Evolutionary conservation across 768 basidiomycete genomes (phyloP).

Genomic region (Pulveroboletus sp.): DNA sequence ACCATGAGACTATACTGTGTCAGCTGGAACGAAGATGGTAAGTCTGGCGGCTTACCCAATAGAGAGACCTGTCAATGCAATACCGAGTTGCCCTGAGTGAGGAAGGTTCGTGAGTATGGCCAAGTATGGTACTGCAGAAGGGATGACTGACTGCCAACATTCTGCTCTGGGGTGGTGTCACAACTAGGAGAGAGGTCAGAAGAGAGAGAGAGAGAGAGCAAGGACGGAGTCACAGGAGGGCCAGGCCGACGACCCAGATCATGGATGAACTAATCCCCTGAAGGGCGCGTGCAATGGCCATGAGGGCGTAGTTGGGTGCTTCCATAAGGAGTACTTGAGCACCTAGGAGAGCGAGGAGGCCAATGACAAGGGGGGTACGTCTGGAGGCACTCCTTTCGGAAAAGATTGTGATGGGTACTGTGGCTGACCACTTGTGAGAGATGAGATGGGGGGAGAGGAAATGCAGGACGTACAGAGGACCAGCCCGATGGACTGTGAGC

Average conservation of each 20-base stretch:
- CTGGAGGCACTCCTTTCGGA: constrained; percentile 49
- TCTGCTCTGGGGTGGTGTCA: constrained; percentile 46
- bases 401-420: constrained; percentile 52
- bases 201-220: background rate
- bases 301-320: constrained; percentile 49
- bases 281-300: constrained; percentile 54
- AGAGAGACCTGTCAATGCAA: constrained; percentile 55
- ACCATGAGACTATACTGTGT: constrained; percentile 39
- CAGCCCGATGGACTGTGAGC: constrained; percentile 48
- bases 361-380: constrained; percentile 45
- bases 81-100: constrained; percentile 49
- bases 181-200: constrained; percentile 38
- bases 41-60: constrained; percentile 38
- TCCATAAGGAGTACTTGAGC: constrained; percentile 63
- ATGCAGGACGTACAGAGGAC: constrained; percentile 40
- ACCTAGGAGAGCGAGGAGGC: constrained; percentile 45
- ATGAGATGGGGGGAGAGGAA: background rate
- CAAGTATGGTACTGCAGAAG: background rate
- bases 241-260: constrained; percentile 60
- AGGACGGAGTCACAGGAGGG: constrained; percentile 42
- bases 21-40: background rate
- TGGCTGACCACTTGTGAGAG: constrained; percentile 33
- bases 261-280: constrained; percentile 59
- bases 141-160: constrained; percentile 43
- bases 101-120: background rate